These are phyloP conservation scores for Diaporthe citriasiana DNA, from an alignment of 2,329 filamentous ascomycete genomes.

Conservation along the genomic window DNA sequence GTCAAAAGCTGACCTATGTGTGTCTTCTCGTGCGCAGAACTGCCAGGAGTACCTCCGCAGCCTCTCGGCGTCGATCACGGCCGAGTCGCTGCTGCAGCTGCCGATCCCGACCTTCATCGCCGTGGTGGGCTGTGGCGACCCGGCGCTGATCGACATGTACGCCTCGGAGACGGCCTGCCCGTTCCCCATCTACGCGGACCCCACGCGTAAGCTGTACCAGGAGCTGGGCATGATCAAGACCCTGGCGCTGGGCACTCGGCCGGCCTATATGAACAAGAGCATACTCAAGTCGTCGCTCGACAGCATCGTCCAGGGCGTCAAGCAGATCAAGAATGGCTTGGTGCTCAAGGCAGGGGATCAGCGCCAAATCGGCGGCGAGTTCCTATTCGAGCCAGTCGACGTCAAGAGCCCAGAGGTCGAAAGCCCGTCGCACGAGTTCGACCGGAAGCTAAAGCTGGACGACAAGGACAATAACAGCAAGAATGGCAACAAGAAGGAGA, in stretches of 20 bases:
- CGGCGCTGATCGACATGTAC: constrained; percentile 78
- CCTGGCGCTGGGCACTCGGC: constrained; percentile 69
- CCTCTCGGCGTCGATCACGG: constrained; percentile 71
- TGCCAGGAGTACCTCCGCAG: constrained; percentile 81
- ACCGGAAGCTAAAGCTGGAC: constrained; percentile 48
- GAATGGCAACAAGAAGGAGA: constrained; percentile 32
- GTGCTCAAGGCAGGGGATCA: constrained; percentile 75
- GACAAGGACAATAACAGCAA: constrained; percentile 12
- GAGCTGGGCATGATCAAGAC: constrained; percentile 78
- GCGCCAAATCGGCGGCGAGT: constrained; percentile 82
- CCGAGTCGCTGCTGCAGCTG: constrained; percentile 62
- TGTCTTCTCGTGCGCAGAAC: constrained; percentile 63
- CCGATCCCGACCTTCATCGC: constrained; percentile 73
- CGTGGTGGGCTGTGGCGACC: constrained; percentile 80
- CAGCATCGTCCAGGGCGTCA: constrained; percentile 72
- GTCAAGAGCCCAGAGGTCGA: constrained; percentile 61
- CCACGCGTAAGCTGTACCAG: constrained; percentile 74
- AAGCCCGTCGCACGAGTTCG: constrained; percentile 51
- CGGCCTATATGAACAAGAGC: constrained; percentile 74
- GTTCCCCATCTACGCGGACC: constrained; percentile 85
- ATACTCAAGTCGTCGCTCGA: constrained; percentile 64
- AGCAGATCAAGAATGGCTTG: constrained; percentile 68
- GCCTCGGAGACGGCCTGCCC: constrained; percentile 71
- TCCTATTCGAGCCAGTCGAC: constrained; percentile 75
- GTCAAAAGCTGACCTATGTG: neutral